Conservation (phyloP, 1,284 basidiomycete genomes). For the Blastosporella zonata region DNA sequence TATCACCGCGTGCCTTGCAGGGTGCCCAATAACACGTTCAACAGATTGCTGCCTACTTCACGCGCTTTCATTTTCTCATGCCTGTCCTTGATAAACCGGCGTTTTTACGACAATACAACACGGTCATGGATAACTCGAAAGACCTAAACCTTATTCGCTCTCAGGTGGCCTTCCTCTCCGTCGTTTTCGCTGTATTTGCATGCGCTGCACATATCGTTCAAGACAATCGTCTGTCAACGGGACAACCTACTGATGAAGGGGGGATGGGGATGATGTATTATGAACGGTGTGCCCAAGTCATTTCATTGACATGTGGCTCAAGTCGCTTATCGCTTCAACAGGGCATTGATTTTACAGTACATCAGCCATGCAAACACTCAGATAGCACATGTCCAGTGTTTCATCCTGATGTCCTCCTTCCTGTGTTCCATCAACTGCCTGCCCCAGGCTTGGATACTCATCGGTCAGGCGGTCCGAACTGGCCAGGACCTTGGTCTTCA, state of each 20-base stretch:
- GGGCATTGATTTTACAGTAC: constrained; percentile 84
- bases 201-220: constrained; percentile 76
- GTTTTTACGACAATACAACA: constrained; percentile 69
- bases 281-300: constrained; percentile 66
- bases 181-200: constrained; percentile 82
- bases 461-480: constrained; percentile 82
- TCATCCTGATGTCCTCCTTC: constrained; percentile 84
- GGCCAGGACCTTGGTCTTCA: constrained; percentile 89
- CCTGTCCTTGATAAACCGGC: constrained; percentile 81
- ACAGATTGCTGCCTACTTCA: constrained; percentile 82
- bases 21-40: constrained; percentile 9
- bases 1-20: constrained; percentile 19
- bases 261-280: constrained; percentile 86
- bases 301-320: not conserved
- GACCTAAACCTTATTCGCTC: constrained; percentile 50
- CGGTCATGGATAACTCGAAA: constrained; percentile 67
- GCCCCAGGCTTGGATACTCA: constrained; percentile 86
- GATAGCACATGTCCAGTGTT: constrained; percentile 83
- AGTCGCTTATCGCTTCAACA: constrained; percentile 27
- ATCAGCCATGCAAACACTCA: constrained; percentile 82
- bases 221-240: constrained; percentile 61
- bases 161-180: constrained; percentile 70
- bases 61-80: constrained; percentile 80
- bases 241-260: constrained; percentile 63
- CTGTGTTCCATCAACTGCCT: constrained; percentile 87